Percentiles rank a stretch among this genome's conserved stretches.
phyloP scores from a whole-genome alignment of 148 eudicot species.

The Rhododendron williamsianum region DNA sequence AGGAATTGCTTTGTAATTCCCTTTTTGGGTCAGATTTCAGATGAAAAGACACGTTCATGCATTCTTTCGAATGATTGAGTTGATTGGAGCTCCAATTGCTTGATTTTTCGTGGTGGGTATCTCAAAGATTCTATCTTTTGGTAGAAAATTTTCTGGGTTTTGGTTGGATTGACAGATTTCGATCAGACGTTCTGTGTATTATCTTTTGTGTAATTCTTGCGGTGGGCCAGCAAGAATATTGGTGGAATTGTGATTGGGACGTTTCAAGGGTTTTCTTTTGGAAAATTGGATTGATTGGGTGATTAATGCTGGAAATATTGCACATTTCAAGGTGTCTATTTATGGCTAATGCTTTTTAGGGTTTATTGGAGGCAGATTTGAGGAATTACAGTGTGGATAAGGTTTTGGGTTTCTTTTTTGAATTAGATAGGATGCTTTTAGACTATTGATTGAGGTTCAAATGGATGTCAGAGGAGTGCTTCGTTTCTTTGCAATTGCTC shows the following conservation, averaged over 20 bases:
- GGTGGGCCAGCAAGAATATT: constrained; percentile 5
- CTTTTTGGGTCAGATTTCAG: neutral
- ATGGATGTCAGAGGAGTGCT: constrained; percentile 41
- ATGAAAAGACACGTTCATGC: neutral
- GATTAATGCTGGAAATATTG: neutral
- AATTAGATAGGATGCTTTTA: constrained; percentile 17
- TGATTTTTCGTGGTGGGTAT: constrained; percentile 7
- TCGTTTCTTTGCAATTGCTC: constrained; percentile 32
- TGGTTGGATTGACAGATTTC: constrained; percentile 1
- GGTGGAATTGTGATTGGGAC: constrained; percentile 13
- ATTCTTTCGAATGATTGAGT: constrained; percentile 14
- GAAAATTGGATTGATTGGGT: constrained; percentile 18
- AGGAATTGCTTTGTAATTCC: neutral
- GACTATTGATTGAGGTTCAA: constrained; percentile 37
- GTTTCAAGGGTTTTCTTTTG: constrained; percentile 1
- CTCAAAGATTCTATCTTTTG: constrained; percentile 1
- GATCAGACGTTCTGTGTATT: constrained; percentile 6
- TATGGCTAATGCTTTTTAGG: constrained; percentile 7
- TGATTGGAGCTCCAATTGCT: constrained; percentile 1
- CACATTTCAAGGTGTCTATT: neutral
- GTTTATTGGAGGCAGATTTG: constrained; percentile 16
- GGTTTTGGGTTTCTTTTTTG: constrained; percentile 17
- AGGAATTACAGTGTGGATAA: neutral
- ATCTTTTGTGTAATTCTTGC: neutral
- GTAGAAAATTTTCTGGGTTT: constrained; percentile 13